A percentile compares a stretch with the other conserved stretches of the same genome.
phyloP scores from a whole-genome alignment of 176 grass and related monocot species.

The Juncus effusus region DNA sequence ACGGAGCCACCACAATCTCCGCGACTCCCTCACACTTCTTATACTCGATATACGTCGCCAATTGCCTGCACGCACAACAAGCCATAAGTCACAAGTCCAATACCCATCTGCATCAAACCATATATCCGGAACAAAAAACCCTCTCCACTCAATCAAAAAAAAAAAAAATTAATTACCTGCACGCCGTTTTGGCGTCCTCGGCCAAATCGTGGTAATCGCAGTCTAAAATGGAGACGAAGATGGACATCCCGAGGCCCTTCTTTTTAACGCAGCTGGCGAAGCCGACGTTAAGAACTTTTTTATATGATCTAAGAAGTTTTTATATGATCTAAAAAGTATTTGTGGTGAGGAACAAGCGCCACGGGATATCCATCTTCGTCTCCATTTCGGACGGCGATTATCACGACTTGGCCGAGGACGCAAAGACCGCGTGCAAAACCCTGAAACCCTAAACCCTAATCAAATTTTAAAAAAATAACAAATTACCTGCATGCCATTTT shows the following conservation, averaged over 20 bases:
- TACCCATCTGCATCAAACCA: too few species aligned
- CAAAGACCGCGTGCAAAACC: too few species aligned
- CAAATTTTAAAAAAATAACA: too few species aligned
- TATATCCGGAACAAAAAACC: too few species aligned
- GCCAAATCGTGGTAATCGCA: constrained; percentile 88
- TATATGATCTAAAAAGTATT: too few species aligned
- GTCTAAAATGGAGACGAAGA: constrained; percentile 88
- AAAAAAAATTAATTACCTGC: too few species aligned
- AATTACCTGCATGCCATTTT: constrained; percentile 28
- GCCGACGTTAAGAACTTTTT: constrained; percentile 33
- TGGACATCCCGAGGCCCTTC: constrained; percentile 94
- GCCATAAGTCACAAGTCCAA: too few species aligned
- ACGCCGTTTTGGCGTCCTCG: constrained; percentile 68
- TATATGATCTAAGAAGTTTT: too few species aligned
- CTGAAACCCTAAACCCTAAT: too few species aligned
- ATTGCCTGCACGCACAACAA: constrained; percentile 47
- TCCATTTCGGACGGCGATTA: constrained; percentile 74
- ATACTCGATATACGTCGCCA: constrained; percentile 87
- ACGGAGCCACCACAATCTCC: constrained; percentile 86
- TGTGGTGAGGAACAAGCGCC: constrained; percentile 89
- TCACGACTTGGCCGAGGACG: constrained; percentile 64
- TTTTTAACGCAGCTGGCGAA: constrained; percentile 99
- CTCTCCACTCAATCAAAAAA: too few species aligned
- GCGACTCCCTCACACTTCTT: constrained; percentile 94
- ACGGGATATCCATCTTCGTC: constrained; percentile 78